These are phyloP conservation scores for Chamaenerion angustifolium DNA, from an alignment of 345 rosid species.

Conservation along the genomic window DNA sequence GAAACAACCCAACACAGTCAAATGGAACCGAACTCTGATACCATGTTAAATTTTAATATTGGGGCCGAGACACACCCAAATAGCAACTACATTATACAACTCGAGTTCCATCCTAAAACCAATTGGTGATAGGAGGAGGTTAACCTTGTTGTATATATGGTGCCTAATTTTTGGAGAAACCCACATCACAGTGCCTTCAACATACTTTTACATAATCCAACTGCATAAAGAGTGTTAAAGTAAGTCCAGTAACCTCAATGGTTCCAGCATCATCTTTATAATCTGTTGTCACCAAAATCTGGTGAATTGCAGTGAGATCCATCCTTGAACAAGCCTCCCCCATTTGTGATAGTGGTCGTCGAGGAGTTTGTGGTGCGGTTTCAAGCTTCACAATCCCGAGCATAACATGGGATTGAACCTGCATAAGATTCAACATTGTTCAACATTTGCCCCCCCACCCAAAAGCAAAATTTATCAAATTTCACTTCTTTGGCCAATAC, in stretches of 20 bases:
- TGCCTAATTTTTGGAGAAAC: too few relatives aligned
- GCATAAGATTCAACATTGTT: constrained; percentile 6
- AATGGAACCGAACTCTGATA: too few relatives aligned
- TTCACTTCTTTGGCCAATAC: constrained; percentile 26
- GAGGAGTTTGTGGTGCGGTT: constrained; percentile 67
- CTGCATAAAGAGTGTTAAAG: background rate
- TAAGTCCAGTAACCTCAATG: constrained; percentile 41
- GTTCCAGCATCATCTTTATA: constrained; percentile 95
- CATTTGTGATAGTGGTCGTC: constrained; percentile 66
- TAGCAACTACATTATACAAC: too few relatives aligned
- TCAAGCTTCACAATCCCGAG: constrained; percentile 65
- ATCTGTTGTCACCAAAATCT: constrained; percentile 65
- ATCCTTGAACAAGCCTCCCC: constrained; percentile 93
- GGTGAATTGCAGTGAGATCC: constrained; percentile 97
- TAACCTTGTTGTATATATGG: too few relatives aligned
- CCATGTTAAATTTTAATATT: too few relatives aligned
- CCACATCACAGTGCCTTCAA: too few relatives aligned
- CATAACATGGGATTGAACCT: constrained; percentile 88
- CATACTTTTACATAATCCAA: constrained; percentile 5
- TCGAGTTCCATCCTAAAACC: too few relatives aligned
- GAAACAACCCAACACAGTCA: too few relatives aligned
- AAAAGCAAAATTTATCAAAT: too few relatives aligned
- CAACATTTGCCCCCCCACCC: background rate
- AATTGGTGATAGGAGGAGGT: too few relatives aligned
- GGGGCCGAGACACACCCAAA: too few relatives aligned